These are phyloP conservation scores for Ajuga reptans DNA, from an alignment of 305 asterid genomes.

Conservation along the genomic window DNA sequence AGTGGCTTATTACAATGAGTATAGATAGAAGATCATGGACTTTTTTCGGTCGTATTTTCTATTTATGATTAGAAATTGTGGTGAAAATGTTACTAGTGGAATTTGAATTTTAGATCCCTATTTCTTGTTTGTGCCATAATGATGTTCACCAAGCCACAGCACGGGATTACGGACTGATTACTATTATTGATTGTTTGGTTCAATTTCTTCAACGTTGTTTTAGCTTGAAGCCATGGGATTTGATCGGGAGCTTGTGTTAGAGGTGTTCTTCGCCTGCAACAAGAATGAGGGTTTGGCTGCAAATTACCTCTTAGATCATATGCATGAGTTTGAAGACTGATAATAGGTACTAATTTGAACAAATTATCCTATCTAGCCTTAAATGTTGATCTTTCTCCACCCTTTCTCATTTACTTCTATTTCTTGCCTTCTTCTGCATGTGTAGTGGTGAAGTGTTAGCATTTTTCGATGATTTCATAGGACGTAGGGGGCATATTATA, in stretches of 20 bases:
- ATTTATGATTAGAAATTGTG: background rate
- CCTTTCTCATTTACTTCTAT: background rate
- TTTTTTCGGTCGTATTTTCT: background rate
- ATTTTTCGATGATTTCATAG: background rate
- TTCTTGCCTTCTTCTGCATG: background rate
- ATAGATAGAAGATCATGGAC: background rate
- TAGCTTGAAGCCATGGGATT: constrained; percentile 96
- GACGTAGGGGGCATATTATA: constrained; percentile 1
- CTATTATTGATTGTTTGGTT: background rate
- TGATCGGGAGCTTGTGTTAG: constrained; percentile 54
- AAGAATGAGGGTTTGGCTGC: constrained; percentile 81
- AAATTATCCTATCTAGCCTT: background rate
- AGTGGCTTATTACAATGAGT: background rate
- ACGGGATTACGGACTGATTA: background rate
- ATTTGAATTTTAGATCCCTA: background rate
- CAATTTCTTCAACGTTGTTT: background rate
- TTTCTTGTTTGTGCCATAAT: background rate
- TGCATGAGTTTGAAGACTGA: constrained; percentile 63
- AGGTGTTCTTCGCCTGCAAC: constrained; percentile 80
- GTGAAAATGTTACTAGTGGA: background rate
- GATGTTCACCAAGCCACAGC: background rate
- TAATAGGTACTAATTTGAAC: constrained; percentile 4
- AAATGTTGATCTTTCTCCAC: background rate
- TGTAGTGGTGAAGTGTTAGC: constrained; percentile 2
- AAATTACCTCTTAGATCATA: constrained; percentile 76